phyloP scores from a whole-genome alignment of 352 stramenopile genomes.

The Phytopythium aichiense region DNA sequence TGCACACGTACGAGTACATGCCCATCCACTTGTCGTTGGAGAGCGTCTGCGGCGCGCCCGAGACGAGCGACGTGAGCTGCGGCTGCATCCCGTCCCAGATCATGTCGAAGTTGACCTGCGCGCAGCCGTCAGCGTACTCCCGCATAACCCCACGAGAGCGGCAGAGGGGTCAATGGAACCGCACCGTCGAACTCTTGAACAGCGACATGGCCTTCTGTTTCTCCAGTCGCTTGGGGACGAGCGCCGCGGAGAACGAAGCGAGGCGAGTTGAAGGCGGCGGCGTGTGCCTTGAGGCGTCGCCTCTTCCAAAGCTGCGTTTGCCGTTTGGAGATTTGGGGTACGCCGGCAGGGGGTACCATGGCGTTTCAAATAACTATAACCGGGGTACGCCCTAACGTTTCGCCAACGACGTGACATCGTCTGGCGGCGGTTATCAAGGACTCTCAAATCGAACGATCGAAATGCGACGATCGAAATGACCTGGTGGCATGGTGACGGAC shows the following conservation, averaged over 20 bases:
- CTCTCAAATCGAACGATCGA: too few relatives aligned
- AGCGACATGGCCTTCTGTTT: constrained; percentile 49
- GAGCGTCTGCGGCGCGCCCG: constrained; percentile 55
- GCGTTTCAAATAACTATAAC: neutral
- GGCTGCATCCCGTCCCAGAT: constrained; percentile 82
- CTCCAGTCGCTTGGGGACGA: neutral
- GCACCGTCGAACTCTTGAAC: constrained; percentile 66
- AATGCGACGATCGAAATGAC: too few relatives aligned
- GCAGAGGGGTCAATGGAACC: neutral
- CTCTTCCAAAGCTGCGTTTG: neutral
- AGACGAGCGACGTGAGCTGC: constrained; percentile 70
- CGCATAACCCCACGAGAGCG: neutral
- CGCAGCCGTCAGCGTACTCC: too few relatives aligned
- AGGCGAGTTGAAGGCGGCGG: neutral
- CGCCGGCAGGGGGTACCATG: neutral
- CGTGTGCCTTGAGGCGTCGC: neutral
- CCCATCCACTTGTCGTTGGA: constrained; percentile 83
- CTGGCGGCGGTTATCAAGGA: too few relatives aligned
- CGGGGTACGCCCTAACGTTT: neutral
- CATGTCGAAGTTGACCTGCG: constrained; percentile 82
- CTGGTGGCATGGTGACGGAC: too few relatives aligned
- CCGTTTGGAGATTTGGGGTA: neutral
- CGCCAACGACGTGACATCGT: too few relatives aligned
- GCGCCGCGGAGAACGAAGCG: neutral
- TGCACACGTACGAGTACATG: constrained; percentile 79